Evolutionary conservation across 202 grass and related monocot genomes (phyloP).

Genomic region (Carex arenaria): DNA sequence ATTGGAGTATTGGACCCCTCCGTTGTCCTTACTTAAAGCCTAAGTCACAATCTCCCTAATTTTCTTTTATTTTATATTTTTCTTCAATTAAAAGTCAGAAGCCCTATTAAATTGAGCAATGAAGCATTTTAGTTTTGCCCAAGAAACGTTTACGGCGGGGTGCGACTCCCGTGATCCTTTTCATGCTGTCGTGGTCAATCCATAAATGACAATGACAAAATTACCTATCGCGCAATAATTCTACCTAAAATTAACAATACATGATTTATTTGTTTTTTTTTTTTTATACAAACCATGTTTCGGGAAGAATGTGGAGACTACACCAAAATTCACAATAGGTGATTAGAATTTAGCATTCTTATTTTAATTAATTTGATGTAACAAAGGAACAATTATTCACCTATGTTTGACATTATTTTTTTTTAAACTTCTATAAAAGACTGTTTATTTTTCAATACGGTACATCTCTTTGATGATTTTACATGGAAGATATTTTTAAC

Average conservation of each 20-base stretch:
- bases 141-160: background rate
- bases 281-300: background rate
- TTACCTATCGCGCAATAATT: background rate
- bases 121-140: background rate
- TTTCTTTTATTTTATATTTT: background rate
- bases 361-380: no score
- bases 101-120: background rate
- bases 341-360: no score
- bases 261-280: no score
- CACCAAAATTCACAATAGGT: background rate
- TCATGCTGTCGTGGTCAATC: constrained; percentile 9
- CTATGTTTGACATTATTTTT: no score
- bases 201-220: background rate
- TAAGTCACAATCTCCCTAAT: constrained; percentile 19
- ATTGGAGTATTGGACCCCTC: no score
- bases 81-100: background rate
- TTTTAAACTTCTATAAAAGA: no score
- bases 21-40: background rate
- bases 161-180: background rate
- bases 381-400: no score
- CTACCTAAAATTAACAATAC: background rate
- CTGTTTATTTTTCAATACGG: no score
- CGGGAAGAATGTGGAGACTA: background rate
- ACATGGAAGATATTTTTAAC: no score
- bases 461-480: no score